Percentiles rank a stretch among this genome's conserved stretches.
Evolutionary conservation across 169 alveolate genomes (phyloP).

Genomic region (Pseudocohnilembus persalinus): DNA sequence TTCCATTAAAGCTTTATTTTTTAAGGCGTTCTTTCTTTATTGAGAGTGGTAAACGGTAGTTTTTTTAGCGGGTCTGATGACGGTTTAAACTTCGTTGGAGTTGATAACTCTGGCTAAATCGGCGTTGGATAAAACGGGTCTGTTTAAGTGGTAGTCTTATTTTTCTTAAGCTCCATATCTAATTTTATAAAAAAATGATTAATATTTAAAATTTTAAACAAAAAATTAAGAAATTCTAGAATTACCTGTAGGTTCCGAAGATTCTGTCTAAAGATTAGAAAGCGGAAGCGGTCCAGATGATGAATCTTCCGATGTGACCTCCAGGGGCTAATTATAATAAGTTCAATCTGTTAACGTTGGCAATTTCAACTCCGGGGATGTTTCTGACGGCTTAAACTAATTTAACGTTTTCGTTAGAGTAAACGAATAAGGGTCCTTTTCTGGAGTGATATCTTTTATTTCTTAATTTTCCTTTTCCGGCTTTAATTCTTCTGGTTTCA

Average conservation of each 20-base stretch:
- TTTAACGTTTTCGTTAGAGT: slow-evolving; percentile 92
- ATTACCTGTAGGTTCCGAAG: slow-evolving; percentile 84
- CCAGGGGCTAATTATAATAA: slow-evolving; percentile 99
- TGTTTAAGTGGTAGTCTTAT: slow-evolving; percentile 76
- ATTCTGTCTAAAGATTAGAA: slow-evolving; percentile 90
- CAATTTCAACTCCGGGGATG: slow-evolving; percentile 96
- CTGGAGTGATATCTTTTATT: slow-evolving; percentile 93
- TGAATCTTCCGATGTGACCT: slow-evolving; percentile 97
- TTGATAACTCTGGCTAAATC: slow-evolving; percentile 96
- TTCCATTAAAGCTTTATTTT: slow-evolving; percentile 69
- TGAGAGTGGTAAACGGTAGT: slow-evolving; percentile 45
- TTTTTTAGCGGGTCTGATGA: slow-evolving; percentile 80
- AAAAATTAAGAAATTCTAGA: too few species aligned
- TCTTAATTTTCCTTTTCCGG: slow-evolving; percentile 96
- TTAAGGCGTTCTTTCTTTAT: slow-evolving; percentile 80
- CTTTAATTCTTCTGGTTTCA: slow-evolving; percentile 85
- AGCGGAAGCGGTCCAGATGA: slow-evolving; percentile 96
- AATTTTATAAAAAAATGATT: neutral
- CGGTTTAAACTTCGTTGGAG: slow-evolving; percentile 95
- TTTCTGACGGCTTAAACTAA: slow-evolving; percentile 96
- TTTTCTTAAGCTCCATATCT: slow-evolving; percentile 50
- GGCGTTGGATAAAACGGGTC: slow-evolving; percentile 89
- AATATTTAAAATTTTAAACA: slow-evolving; percentile 24
- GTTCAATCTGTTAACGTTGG: slow-evolving; percentile 95
- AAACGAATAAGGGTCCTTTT: slow-evolving; percentile 97